phyloP scores from a whole-genome alignment of 2,329 filamentous ascomycete species.

The Hypoxylon sp. region DNA sequence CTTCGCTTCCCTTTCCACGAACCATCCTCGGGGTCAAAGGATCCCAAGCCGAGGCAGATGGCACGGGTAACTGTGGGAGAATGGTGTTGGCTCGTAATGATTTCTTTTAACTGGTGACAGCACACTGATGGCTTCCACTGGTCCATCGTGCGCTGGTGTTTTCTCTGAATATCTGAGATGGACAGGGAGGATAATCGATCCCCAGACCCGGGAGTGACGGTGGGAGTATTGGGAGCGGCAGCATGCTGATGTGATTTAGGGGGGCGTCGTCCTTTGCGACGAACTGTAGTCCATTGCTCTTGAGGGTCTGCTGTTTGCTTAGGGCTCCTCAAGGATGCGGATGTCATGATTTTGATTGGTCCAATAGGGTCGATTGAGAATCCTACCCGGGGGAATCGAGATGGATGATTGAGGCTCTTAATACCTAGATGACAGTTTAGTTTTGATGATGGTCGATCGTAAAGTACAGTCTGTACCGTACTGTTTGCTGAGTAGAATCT shows the following conservation, averaged over 20 bases:
- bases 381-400: too few relatives aligned
- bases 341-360: conserved; percentile 11
- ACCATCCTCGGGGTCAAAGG: conserved; percentile 61
- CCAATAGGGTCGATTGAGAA: too few relatives aligned
- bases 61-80: conserved; percentile 50
- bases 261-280: conserved; percentile 33
- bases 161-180: conserved; percentile 36
- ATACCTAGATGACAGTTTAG: too few relatives aligned
- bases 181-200: conserved; percentile 33
- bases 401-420: too few relatives aligned
- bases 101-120: conserved; percentile 46
- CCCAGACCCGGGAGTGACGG: background rate
- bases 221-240: background rate
- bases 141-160: conserved; percentile 35
- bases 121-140: conserved; percentile 44
- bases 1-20: conserved; percentile 56
- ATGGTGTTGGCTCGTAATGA: conserved; percentile 44
- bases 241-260: background rate
- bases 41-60: conserved; percentile 64
- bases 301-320: conserved; percentile 8
- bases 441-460: too few relatives aligned
- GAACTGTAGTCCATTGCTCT: conserved; percentile 39
- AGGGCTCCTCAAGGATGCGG: conserved; percentile 1
- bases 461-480: too few relatives aligned
- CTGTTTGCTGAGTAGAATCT: too few relatives aligned